A percentile compares a stretch with the other conserved stretches of the same genome.
phyloP scores from a whole-genome alignment of 2,329 filamentous ascomycete species.

The Phaeosphaeriaceae sp. region DNA sequence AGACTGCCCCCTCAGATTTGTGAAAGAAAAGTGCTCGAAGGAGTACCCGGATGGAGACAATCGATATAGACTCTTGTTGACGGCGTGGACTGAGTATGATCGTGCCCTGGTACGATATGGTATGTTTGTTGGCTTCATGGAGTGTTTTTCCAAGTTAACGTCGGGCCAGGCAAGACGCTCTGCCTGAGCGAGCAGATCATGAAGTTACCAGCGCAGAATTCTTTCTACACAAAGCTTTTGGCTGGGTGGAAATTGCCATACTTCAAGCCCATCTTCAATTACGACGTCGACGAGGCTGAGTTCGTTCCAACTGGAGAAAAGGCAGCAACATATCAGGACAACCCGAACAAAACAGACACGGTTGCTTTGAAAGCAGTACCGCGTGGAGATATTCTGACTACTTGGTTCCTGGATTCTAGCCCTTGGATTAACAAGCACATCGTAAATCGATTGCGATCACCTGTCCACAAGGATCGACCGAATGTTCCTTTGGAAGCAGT shows the following conservation, averaged over 20 bases:
- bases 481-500: background rate
- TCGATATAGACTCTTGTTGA: background rate
- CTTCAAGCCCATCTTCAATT: conserved; percentile 4
- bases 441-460: background rate
- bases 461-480: background rate
- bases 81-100: conserved; percentile 8
- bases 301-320: conserved; percentile 15
- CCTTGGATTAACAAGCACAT: conserved; percentile 14
- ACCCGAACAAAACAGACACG: conserved; percentile 2
- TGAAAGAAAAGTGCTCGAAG: background rate
- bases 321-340: conserved; percentile 3
- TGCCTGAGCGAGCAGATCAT: conserved; percentile 13
- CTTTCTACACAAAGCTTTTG: conserved; percentile 3
- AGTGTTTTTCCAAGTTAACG: background rate
- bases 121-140: background rate
- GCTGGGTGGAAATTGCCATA: background rate
- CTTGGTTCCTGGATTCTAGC: background rate
- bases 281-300: background rate
- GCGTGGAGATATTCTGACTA: conserved; percentile 4
- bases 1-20: conserved; percentile 5
- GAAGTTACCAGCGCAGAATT: conserved; percentile 10
- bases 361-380: conserved; percentile 7
- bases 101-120: conserved; percentile 3
- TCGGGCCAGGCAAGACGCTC: conserved; percentile 5
- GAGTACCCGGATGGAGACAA: background rate